Base-by-base conservation (phyloP, 192 early-diverging fungal species). In the Podila minutissima region DNA sequence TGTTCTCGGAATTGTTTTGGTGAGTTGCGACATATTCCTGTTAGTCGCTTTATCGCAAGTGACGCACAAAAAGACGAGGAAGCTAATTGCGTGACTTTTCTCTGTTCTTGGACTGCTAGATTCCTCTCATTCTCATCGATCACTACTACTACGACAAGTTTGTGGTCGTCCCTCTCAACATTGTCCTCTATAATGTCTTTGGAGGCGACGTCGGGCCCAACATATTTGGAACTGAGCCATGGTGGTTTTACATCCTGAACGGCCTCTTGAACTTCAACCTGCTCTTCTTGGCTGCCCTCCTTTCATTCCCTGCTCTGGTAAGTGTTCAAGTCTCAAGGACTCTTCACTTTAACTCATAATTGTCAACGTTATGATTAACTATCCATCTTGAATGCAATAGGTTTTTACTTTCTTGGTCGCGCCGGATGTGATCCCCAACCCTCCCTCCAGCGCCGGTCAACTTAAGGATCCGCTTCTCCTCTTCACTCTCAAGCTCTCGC, bases 131-230 rank as follows among this genome's bases (percentile, higher is more conserved):
- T 2, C 41, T 89, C 35, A 83, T 97, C 3, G 98, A 99, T 78
- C 91, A 83, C 32, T 86, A 82, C 65, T 94, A 93, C 71, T 99
- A 99, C 83, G 83, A 88, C 13, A 83, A 86, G 12, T 64, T 85
- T 28, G 88, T 86, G 2, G 60, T 97, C 4, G 95, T 95, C 7
- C 93, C 95, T 22, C 86, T 90, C 79, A 98, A 98, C 79, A 94
- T 98, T 73, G 88, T 99, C 4, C 68, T 89, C 29, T 99, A 99
- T 82, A 99, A 99, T 74, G 91, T 99, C 2, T 93, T 99, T 84
- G 84, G 83, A 20, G 88, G 84, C 61, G 87, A 89, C 22, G 83
- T 82, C 24, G 90, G 92, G 2, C 93, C 95, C 11, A 83, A 93
- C 55, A 87, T 98, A 29, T 98, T 91, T 82, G 96, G 97, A 28